Base-by-base conservation (phyloP, 805 yeast genomes). In the Sungouiella blattae region DNA sequence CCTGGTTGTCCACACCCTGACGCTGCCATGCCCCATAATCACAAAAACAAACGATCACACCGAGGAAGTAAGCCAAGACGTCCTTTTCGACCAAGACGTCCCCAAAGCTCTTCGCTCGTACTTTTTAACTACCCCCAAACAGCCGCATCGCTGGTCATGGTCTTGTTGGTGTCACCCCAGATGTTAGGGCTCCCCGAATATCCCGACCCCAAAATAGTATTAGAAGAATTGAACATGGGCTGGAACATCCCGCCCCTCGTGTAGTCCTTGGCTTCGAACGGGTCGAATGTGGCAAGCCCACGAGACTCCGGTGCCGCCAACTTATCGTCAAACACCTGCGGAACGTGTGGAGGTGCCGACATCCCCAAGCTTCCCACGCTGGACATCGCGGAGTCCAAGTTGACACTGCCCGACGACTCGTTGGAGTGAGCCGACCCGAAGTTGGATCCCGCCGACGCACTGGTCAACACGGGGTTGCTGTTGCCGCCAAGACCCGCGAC, bases 121-220 rank as follows among this genome's bases (percentile, higher is more conserved):
- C 28, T 26, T 15, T 11, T 18, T 22, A 26, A 24, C 32, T 48
- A 57, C 24, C 62, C 64, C 64, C 64, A 58, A 12, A 59, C 64
- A n/a, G 60, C 50, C 14, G 60, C 53, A 31, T 50, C 58, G 13
- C 40, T 43, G 9, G 39, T 36, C 39, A 48, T 32, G 9, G 39
- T 28, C 31, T 43, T 43, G 14, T 41, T 38, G 18, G 33, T 36
- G 30, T 42, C 46, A 8, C 59, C 55, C 64, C 64, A 58, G 26
- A 58, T 57, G 35, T 47, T 56, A 18, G 41, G 32, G 23, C 37
- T 34, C 30, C 43, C 36, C n/a, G 42, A 34, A 18, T 38, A 40
- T 25, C 32, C 33, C 25, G 48, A 30, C 30, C 46, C 44, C 34
- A 46, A 38, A 26, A 46, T 36, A 23, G 34, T 36, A 36, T 41